Evolutionary conservation across 106 monocot species (phyloP).

Genomic region (Platanthera zijinensis): DNA sequence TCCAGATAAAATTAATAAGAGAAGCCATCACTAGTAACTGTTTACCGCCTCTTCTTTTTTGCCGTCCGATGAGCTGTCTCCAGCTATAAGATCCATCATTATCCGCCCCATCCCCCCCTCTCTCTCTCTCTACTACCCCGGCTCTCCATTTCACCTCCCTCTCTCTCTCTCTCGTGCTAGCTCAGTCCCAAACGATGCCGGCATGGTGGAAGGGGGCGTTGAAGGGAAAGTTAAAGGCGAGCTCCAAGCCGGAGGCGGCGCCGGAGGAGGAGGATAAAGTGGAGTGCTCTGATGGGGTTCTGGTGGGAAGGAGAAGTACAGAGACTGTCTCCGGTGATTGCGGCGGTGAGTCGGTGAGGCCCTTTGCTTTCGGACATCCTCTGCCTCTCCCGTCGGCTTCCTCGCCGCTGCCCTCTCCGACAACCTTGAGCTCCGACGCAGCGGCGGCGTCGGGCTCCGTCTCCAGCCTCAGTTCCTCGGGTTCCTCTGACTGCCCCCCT

Average conservation of each 20-base stretch:
- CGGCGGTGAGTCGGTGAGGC: neutral
- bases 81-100: neutral
- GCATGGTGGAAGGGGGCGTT: conserved; percentile 51
- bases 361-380: conserved; percentile 13
- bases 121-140: neutral
- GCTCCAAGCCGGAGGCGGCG: neutral
- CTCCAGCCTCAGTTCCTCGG: conserved; percentile 27
- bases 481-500: conserved; percentile 28
- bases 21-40: too few relatives aligned
- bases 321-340: neutral
- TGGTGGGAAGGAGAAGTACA: neutral
- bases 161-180: neutral
- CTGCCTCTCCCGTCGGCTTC: conserved; percentile 25
- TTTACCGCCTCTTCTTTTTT: conserved; percentile 4
- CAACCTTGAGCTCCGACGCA: neutral
- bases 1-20: too few relatives aligned
- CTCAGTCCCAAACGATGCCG: conserved; percentile 24
- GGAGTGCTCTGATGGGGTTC: conserved; percentile 5
- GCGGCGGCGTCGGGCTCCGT: conserved; percentile 12
- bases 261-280: neutral
- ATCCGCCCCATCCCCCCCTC: neutral
- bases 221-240: conserved; percentile 17
- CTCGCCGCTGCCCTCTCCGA: conserved; percentile 14
- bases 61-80: conserved; percentile 10
- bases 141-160: neutral